Evolutionary conservation across 257 asterid genomes (phyloP).

Genomic region (Leptodermis oblonga): DNA sequence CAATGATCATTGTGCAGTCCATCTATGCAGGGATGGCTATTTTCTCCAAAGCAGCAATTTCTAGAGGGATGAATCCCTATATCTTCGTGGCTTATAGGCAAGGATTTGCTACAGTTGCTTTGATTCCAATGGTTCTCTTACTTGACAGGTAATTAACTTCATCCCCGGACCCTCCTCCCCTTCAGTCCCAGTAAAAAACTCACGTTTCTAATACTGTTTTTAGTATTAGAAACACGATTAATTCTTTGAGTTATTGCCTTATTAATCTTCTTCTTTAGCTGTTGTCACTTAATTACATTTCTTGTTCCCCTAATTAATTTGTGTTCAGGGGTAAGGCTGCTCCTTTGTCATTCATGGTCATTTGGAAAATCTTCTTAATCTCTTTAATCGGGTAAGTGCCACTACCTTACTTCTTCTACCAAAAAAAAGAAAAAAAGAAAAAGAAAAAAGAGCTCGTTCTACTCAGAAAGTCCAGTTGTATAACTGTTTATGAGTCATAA

Average conservation of each 20-base stretch:
- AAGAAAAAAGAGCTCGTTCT: no score
- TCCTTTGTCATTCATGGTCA: slow-evolving; percentile 13
- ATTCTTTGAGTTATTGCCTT: no score
- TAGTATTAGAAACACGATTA: no score
- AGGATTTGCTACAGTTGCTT: slow-evolving; percentile 31
- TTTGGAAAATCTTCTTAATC: slow-evolving; percentile 25
- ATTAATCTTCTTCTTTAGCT: background rate
- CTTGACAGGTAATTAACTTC: slow-evolving; percentile 23
- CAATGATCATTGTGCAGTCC: slow-evolving; percentile 16
- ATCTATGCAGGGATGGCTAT: slow-evolving; percentile 35
- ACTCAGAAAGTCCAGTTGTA: no score
- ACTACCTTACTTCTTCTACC: no score
- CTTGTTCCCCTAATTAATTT: no score
- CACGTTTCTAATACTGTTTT: no score
- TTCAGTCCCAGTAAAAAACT: no score
- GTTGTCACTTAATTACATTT: background rate
- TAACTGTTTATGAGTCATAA: no score
- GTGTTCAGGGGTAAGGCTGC: slow-evolving; percentile 8
- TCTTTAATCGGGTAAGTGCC: slow-evolving; percentile 19
- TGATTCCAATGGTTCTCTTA: slow-evolving; percentile 36
- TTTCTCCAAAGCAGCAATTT: slow-evolving; percentile 36
- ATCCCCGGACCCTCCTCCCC: no score
- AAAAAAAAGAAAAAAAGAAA: no score
- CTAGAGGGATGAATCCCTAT: slow-evolving; percentile 34
- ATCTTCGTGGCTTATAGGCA: slow-evolving; percentile 41